phyloP scores from a whole-genome alignment of 2,329 filamentous ascomycete species.

The Cladophialophora carrionii region DNA sequence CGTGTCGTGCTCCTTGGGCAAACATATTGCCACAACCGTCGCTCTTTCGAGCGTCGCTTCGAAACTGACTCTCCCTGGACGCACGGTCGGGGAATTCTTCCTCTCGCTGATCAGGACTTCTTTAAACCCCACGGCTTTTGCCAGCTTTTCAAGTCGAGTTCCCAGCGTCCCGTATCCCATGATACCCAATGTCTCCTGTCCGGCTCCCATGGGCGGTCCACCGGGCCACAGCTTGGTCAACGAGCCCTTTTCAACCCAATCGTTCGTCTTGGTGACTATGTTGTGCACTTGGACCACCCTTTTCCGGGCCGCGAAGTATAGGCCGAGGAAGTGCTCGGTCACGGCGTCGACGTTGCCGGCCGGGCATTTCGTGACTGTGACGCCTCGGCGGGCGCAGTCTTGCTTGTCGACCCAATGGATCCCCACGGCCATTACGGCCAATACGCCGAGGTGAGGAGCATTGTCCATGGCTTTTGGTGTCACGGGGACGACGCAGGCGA shows the following conservation, averaged over 20 bases:
- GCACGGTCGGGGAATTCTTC: conserved; percentile 42
- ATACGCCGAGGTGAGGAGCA: conserved; percentile 50
- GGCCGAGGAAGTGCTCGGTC: conserved; percentile 55
- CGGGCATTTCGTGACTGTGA: conserved; percentile 53
- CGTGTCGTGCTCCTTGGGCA: conserved; percentile 42
- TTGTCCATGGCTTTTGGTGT: conserved; percentile 47
- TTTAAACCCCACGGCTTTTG: conserved; percentile 52
- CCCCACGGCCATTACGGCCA: conserved; percentile 54
- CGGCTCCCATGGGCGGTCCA: conserved; percentile 50
- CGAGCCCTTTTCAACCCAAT: conserved; percentile 49
- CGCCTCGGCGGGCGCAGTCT: conserved; percentile 49
- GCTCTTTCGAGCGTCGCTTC: conserved; percentile 41
- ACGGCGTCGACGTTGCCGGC: conserved; percentile 55
- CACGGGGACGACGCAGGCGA: conserved; percentile 49
- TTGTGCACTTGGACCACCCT: conserved; percentile 47
- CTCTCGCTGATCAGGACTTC: conserved; percentile 55
- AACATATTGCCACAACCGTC: conserved; percentile 42
- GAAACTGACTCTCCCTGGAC: conserved; percentile 37
- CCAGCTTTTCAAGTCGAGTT: conserved; percentile 52
- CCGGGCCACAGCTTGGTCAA: conserved; percentile 41
- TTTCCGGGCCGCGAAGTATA: conserved; percentile 55
- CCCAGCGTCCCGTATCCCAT: conserved; percentile 57
- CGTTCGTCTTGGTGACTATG: conserved; percentile 42
- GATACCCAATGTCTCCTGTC: conserved; percentile 55
- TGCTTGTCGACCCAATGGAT: conserved; percentile 53